A percentile compares a stretch with the other conserved stretches of the same genome.
Evolutionary conservation across 495 filamentous ascomycete genomes (phyloP).

Genomic region (Mycothermus thermophilus): DNA sequence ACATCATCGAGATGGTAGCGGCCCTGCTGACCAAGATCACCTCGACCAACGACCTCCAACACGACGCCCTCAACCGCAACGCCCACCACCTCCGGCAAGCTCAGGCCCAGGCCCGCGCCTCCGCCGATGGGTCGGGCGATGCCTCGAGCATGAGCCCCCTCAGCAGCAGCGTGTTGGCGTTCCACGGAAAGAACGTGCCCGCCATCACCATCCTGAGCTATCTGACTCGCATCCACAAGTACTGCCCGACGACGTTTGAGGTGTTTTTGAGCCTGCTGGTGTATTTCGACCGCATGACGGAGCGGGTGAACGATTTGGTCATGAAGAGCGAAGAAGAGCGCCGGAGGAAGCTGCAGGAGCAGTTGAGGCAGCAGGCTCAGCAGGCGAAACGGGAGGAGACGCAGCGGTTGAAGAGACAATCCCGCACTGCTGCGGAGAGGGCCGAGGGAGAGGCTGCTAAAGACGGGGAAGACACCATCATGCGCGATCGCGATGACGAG

Average conservation of each 20-base stretch:
- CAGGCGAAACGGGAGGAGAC: constrained; percentile 3
- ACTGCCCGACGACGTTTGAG: constrained; percentile 97
- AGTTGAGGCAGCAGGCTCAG: constrained; percentile 6
- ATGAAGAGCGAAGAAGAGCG: constrained; percentile 29
- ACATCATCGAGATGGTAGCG: constrained; percentile 99
- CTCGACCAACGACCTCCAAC: constrained; percentile 87
- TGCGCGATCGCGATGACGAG: constrained; percentile 22
- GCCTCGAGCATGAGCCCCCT: constrained; percentile 51
- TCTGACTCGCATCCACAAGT: constrained; percentile 92
- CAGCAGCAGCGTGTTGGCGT: constrained; percentile 88
- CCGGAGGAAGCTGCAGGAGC: constrained; percentile 14
- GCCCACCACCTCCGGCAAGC: constrained; percentile 34
- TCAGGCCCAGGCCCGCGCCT: constrained; percentile 23
- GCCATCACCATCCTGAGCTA: constrained; percentile 97
- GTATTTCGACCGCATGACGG: constrained; percentile 98
- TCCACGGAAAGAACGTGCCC: constrained; percentile 97
- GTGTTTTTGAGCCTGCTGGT: constrained; percentile 91
- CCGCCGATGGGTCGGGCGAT: constrained; percentile 42
- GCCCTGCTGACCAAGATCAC: constrained; percentile 98
- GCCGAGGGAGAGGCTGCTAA: background rate
- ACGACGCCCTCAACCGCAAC: constrained; percentile 49
- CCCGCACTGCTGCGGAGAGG: background rate
- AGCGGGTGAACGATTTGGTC: constrained; percentile 64
- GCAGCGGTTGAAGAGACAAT: background rate
- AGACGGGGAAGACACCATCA: constrained; percentile 20